Evolutionary conservation across 192 early-diverging fungal genomes (phyloP).

Genomic region (Backusella circina): DNA sequence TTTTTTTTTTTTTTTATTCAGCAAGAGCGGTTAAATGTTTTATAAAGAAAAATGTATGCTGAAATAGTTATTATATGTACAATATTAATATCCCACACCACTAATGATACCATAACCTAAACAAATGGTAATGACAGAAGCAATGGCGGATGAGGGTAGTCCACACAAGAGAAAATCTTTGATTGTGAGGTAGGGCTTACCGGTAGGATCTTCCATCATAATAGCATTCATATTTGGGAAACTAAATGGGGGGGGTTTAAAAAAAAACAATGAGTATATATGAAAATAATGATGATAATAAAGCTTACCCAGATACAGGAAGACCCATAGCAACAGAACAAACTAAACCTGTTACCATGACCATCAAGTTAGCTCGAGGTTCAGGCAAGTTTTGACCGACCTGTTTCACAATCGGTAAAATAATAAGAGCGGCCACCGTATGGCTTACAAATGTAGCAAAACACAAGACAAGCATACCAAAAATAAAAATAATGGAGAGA

Average conservation of each 20-base stretch:
- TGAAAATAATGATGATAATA: background rate
- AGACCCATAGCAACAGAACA: conserved; percentile 72
- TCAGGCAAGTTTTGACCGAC: conserved; percentile 57
- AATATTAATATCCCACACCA: conserved; percentile 10
- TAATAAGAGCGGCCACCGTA: conserved; percentile 73
- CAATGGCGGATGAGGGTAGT: conserved; percentile 34
- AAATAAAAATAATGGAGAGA: conserved; percentile 53
- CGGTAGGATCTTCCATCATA: conserved; percentile 58
- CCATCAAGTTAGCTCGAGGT: conserved; percentile 58
- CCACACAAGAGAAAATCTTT: conserved; percentile 64
- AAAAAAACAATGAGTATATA: conserved; percentile 6
- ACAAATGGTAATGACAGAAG: conserved; percentile 15
- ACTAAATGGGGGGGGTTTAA: too few relatives aligned
- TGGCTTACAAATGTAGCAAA: conserved; percentile 70
- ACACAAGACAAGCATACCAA: conserved; percentile 56
- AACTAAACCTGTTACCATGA: conserved; percentile 54
- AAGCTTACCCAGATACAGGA: conserved; percentile 41
- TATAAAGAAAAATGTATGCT: background rate
- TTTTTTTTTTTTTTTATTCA: too few relatives aligned
- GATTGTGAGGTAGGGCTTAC: conserved; percentile 57
- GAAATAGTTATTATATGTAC: background rate
- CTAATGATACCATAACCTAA: conserved; percentile 20
- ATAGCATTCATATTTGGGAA: conserved; percentile 81
- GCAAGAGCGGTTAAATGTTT: background rate
- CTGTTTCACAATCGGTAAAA: conserved; percentile 65